phyloP scores from a whole-genome alignment of 2,329 filamentous ascomycete genomes.

The Colletotrichum endophyticum region DNA sequence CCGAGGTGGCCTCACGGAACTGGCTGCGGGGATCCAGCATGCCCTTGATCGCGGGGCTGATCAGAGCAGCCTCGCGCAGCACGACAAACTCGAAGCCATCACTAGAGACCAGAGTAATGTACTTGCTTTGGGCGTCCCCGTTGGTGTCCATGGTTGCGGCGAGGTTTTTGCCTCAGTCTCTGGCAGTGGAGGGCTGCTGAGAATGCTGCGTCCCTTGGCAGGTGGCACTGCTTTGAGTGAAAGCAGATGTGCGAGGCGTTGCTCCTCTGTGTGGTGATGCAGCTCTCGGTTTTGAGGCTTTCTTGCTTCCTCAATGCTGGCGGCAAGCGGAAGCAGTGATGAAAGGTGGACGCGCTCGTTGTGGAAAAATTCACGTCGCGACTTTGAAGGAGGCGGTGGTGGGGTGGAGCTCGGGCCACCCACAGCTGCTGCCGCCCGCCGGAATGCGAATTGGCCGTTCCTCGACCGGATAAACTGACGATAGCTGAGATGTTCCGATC shows the following conservation, averaged over 20 bases:
- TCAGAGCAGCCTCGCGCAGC: constrained; percentile 70
- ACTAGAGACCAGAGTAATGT: constrained; percentile 77
- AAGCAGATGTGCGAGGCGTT: not conserved
- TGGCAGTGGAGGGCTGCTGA: not conserved
- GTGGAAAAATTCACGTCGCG: constrained; percentile 12
- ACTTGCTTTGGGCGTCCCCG: constrained; percentile 55
- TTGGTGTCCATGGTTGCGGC: not conserved
- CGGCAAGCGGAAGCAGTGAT: not conserved
- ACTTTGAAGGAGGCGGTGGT: constrained; percentile 16
- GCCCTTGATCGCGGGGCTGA: constrained; percentile 75
- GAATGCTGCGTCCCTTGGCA: not conserved
- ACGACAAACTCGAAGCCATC: constrained; percentile 82
- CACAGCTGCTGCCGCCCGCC: not conserved
- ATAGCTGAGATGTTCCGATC: not conserved
- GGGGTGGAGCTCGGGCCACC: constrained; percentile 13
- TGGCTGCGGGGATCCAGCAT: constrained; percentile 75
- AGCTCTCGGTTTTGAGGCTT: not conserved
- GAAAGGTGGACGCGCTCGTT: not conserved
- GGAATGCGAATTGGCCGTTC: not conserved
- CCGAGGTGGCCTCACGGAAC: constrained; percentile 69
- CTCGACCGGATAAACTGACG: constrained; percentile 13
- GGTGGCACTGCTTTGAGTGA: not conserved
- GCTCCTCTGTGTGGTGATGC: not conserved
- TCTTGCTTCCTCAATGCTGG: not conserved
- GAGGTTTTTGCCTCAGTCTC: not conserved